These are phyloP conservation scores for Talaromyces marneffei DNA, from an alignment of 2,329 filamentous ascomycete species.

Conservation along the genomic window DNA sequence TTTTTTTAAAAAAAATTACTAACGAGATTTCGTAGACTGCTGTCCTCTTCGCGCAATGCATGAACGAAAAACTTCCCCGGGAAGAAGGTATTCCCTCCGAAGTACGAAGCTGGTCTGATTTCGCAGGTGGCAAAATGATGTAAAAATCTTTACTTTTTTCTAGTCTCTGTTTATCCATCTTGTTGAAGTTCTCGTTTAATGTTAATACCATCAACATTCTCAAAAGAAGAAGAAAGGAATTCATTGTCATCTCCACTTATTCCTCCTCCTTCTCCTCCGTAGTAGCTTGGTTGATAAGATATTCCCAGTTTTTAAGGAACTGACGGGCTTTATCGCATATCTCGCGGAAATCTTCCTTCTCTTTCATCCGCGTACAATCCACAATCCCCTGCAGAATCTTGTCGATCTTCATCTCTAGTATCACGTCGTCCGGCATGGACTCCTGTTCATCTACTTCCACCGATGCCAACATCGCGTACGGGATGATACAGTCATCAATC, in stretches of 20 bases:
- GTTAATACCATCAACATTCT: neutral
- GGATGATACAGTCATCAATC: neutral
- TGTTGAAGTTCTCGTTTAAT: neutral
- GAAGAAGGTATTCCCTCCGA: constrained; percentile 82
- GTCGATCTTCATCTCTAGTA: neutral
- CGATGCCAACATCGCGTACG: neutral
- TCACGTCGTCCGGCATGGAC: neutral
- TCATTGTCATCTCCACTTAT: neutral
- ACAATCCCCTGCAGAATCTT: neutral
- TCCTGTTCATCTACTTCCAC: neutral
- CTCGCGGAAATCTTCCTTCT: neutral
- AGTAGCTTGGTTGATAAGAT: neutral
- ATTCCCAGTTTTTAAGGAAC: neutral
- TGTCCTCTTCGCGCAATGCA: constrained; percentile 90
- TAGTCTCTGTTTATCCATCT: neutral
- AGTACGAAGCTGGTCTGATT: constrained; percentile 91
- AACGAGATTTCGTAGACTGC: constrained; percentile 65
- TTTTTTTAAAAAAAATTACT: neutral
- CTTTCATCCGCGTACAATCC: neutral
- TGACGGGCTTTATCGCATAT: neutral
- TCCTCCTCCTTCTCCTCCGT: neutral
- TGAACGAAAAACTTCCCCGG: constrained; percentile 91
- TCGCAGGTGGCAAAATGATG: constrained; percentile 65
- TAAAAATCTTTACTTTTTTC: constrained; percentile 23
- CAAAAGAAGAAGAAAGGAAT: neutral